Evolutionary conservation across 1,139 yeast genomes (phyloP), one percentile per base, ranked within the genome.

Genomic region (Lodderomyces parapsilosis): DNA sequence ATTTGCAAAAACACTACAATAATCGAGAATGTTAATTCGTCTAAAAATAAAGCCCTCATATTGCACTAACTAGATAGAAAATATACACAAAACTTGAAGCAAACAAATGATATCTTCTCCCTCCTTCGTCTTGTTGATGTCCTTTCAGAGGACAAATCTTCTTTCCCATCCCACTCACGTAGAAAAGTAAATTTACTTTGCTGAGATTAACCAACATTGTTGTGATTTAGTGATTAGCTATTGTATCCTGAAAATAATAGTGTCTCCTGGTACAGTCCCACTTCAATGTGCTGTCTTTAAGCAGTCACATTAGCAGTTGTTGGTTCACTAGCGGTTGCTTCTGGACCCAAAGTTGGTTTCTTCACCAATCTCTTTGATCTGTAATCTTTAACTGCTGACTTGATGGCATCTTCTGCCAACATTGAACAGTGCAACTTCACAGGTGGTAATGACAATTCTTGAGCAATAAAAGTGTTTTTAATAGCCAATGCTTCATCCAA

Each of bases 351-450:
- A 41, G 82, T 78, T 37, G 81, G 79, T 51, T 62, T 60, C 48
- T 60, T 64, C 33, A 53, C 39, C n/a, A 43, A 47, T 64, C 83
- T 74, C 83, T 93, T 93, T 43, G 90, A 67, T 66, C 81, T 81
- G 76, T 91, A 93, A 65, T 93, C 99, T 72, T 88, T 90, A 57
- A 93, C 93, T 17, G 99, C 99, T 42, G 93, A 84, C 76, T 93
- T 91, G 65, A 93, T 93, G 45, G 99, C 98, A 60, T 93, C 99
- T 68, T 93, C 99, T 11, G 99, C 99, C 62, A 93, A 77, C 99
- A 93, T 93, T 14, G 96, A 88, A 66, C 99, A 93, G 65, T 93
- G 99, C 58, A 93, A 78, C 66, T 93, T 93, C 47, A 93, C 99
- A 1, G 99, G 99, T 18, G 99, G 99, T 59, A 93, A 78, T 47